These are phyloP conservation scores for Cystobasidium onofrii DNA, from an alignment of 768 basidiomycete genomes.

Conservation along the genomic window DNA sequence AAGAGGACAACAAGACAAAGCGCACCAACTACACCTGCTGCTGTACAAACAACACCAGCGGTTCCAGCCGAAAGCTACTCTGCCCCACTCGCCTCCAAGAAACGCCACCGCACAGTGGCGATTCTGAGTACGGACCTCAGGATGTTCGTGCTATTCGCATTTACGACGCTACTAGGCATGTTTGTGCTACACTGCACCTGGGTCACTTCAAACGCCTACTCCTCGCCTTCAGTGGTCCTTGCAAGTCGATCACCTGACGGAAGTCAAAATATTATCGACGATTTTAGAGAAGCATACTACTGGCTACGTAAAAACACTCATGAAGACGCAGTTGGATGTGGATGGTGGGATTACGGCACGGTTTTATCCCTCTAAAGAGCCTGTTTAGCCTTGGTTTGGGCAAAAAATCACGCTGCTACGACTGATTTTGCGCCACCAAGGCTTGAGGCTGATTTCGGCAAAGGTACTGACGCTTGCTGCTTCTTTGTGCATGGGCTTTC, in stretches of 20 bases:
- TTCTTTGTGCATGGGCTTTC: too few species aligned
- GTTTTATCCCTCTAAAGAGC: too few species aligned
- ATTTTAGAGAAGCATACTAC: constrained; percentile 98
- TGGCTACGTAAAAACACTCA: constrained; percentile 95
- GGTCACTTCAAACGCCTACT: constrained; percentile 89
- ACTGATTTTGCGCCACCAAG: too few species aligned
- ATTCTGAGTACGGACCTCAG: constrained; percentile 82
- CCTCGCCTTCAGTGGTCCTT: constrained; percentile 92
- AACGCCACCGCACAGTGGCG: constrained; percentile 48
- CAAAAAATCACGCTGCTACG: constrained; percentile 43
- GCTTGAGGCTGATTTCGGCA: too few species aligned
- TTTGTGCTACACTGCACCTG: constrained; percentile 96
- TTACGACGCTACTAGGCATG: constrained; percentile 67
- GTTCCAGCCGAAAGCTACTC: constrained; percentile 11
- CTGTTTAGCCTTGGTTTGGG: too few species aligned
- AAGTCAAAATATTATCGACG: constrained; percentile 88
- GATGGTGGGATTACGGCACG: constrained; percentile 99
- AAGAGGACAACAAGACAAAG: constrained; percentile 56
- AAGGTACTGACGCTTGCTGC: too few species aligned
- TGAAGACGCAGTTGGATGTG: constrained; percentile 87
- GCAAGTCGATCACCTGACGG: constrained; percentile 73
- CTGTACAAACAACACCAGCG: too few species aligned
- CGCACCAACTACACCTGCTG: constrained; percentile 35
- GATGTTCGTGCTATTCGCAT: constrained; percentile 62
- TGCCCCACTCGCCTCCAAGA: constrained; percentile 5